Evolutionary conservation across 176 grass and related monocot species (phyloP).

Genomic region (Triticum timopheevii): DNA sequence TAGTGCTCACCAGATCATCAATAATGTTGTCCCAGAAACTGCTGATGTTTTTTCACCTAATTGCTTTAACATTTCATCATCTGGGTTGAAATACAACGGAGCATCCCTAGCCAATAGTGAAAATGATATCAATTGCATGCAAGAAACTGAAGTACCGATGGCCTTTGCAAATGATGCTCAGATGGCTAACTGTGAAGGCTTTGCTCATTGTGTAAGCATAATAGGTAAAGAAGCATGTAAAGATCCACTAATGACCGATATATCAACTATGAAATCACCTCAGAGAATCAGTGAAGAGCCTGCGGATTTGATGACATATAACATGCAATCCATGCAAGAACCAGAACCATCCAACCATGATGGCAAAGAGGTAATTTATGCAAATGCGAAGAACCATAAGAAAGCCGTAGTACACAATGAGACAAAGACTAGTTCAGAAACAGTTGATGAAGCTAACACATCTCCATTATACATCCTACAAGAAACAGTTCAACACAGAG

Average conservation of each 20-base stretch:
- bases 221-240: not conserved
- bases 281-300: not conserved
- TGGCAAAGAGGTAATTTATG: conserved; percentile 2
- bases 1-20: not conserved
- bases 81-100: not conserved
- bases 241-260: not conserved
- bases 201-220: conserved; percentile 13
- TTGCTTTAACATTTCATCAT: not conserved
- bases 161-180: not conserved
- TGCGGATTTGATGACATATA: conserved; percentile 1
- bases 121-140: conserved; percentile 9
- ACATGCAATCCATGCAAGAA: not conserved
- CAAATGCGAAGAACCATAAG: not conserved
- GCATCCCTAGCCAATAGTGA: not conserved
- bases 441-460: too few relatives aligned
- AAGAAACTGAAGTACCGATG: not conserved
- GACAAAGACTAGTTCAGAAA: not conserved
- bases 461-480: not conserved
- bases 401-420: not conserved
- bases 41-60: conserved; percentile 12
- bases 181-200: not conserved
- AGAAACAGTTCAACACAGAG: not conserved
- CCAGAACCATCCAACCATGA: not conserved
- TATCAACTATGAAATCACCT: conserved; percentile 1
- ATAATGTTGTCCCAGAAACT: conserved; percentile 2